Base-by-base conservation (phyloP, 768 basidiomycete species). In the Pulveroboletus frians region DNA sequence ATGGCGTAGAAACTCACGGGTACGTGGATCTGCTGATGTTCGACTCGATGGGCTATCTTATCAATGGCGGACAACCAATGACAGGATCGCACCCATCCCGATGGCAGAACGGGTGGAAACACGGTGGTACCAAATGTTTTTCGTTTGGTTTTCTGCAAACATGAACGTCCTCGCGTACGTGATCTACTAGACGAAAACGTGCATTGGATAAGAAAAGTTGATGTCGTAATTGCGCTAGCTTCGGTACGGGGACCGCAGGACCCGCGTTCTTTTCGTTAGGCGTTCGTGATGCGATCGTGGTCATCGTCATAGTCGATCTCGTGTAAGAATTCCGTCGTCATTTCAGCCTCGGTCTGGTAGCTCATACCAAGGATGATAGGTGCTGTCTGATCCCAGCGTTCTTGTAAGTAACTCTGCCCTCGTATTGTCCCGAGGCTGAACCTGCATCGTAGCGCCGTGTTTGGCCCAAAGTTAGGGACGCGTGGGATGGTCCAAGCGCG, bases 401-500 rank as follows among this genome's bases (percentile, higher is more conserved):
- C 54, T 72, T 70, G 73, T 73, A 47, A 54, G 73, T 31, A 0
- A 9, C 4, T 8, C 18, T 17, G 9, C 18, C 9, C 9, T 46
- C 17, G 2, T 37, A 9, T 41, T 3, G 10, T 23, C 4, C 4
- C 27, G 23, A 2, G 15, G 34, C 35, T 61, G n/a, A 47, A 36
- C 9, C 7, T 29, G 34, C 10, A 17, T 23, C 8, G 26, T 50
- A 77, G 76, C 47, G 73, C 76, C 3, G 73, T 74, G 2, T 79
- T 76, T 42, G 78, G 80, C 0, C 79, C 80, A 2, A 76, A 77
- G 49, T 61, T 77, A 2, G 80, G 80, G 3, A 74, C 72, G 58
- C 71, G 80, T n/a, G 75, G 78, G 13, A 82, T 82, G 80, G 72
- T 79, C 8, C 73, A 78, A 43, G 70, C 77, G 1, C 69, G 80